Percentiles rank a stretch among this genome's conserved stretches.
These are phyloP conservation scores for Candida alai DNA, from an alignment of 805 yeast genomes.

Conservation along the genomic window DNA sequence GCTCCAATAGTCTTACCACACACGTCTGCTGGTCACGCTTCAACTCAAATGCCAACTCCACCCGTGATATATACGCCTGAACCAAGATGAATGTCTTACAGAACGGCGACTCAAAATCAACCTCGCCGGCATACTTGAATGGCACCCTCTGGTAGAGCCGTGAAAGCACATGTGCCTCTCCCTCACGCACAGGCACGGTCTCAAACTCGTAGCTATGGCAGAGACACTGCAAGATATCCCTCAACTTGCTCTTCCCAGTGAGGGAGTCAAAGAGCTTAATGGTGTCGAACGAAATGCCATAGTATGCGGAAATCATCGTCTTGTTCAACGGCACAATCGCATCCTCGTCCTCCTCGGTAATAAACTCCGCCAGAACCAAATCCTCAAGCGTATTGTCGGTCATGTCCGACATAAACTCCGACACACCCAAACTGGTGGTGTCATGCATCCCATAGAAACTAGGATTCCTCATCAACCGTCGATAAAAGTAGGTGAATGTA, in stretches of 20 bases:
- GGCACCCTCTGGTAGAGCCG: conserved; percentile 62
- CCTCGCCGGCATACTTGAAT: conserved; percentile 40
- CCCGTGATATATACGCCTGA: conserved; percentile 77
- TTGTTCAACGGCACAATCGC: conserved; percentile 59
- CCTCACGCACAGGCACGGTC: conserved; percentile 52
- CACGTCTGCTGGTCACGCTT: conserved; percentile 52
- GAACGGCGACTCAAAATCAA: conserved; percentile 48
- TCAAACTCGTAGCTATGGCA: conserved; percentile 74
- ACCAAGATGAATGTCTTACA: conserved; percentile 71
- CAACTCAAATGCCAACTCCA: conserved; percentile 56
- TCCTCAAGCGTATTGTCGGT: conserved; percentile 71
- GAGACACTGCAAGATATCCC: conserved; percentile 59
- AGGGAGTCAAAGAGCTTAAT: conserved; percentile 60
- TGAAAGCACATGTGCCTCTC: conserved; percentile 49
- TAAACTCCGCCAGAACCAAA: conserved; percentile 53
- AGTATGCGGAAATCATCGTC: conserved; percentile 71
- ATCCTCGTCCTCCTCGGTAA: conserved; percentile 50
- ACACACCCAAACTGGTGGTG: conserved; percentile 60
- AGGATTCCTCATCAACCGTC: conserved; percentile 79
- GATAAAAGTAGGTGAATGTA: conserved; percentile 76
- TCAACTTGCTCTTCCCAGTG: conserved; percentile 52
- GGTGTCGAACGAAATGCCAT: conserved; percentile 61
- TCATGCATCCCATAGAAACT: conserved; percentile 80
- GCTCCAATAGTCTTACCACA: conserved; percentile 43
- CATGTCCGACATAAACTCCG: conserved; percentile 78